Evolutionary conservation across 1,284 basidiomycete species (phyloP).

Genomic region (Ustilago curta): DNA sequence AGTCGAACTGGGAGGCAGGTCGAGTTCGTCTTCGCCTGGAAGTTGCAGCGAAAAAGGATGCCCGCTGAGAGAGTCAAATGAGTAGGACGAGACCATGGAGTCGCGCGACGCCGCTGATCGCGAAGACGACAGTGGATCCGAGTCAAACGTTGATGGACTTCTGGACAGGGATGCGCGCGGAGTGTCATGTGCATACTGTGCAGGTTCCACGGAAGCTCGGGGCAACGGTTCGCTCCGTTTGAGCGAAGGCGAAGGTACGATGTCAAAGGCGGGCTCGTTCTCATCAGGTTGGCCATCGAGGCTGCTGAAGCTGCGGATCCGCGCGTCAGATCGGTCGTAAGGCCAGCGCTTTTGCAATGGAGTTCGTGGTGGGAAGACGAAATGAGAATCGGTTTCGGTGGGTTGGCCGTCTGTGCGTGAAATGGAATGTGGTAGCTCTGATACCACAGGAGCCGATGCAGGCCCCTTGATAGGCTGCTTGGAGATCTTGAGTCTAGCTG

Average conservation of each 20-base stretch:
- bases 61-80: constrained; percentile 21
- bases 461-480: constrained; percentile 26
- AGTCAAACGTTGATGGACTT: constrained; percentile 8
- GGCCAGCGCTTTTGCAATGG: constrained; percentile 5
- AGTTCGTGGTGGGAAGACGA: constrained; percentile 29
- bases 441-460: constrained; percentile 21
- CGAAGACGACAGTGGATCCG: constrained; percentile 13
- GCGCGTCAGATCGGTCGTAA: background rate
- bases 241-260: constrained; percentile 37
- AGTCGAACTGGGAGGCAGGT: constrained; percentile 8
- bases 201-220: background rate
- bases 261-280: constrained; percentile 39
- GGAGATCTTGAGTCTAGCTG: constrained; percentile 21
- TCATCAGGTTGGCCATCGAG: constrained; percentile 20
- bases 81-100: constrained; percentile 32
- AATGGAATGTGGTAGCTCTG: constrained; percentile 6
- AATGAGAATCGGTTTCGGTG: constrained; percentile 9
- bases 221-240: constrained; percentile 14
- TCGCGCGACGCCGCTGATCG: constrained; percentile 24
- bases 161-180: constrained; percentile 5
- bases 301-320: constrained; percentile 22
- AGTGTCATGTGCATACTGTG: constrained; percentile 1
- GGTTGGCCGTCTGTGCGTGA: constrained; percentile 3
- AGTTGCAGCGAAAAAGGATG: constrained; percentile 40
- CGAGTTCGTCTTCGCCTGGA: constrained; percentile 13